Percentiles rank a stretch among this genome's conserved stretches.
These are phyloP conservation scores for Coccomyxa sp. DNA, from an alignment of 139 green algal genomes.

Conservation along the genomic window DNA sequence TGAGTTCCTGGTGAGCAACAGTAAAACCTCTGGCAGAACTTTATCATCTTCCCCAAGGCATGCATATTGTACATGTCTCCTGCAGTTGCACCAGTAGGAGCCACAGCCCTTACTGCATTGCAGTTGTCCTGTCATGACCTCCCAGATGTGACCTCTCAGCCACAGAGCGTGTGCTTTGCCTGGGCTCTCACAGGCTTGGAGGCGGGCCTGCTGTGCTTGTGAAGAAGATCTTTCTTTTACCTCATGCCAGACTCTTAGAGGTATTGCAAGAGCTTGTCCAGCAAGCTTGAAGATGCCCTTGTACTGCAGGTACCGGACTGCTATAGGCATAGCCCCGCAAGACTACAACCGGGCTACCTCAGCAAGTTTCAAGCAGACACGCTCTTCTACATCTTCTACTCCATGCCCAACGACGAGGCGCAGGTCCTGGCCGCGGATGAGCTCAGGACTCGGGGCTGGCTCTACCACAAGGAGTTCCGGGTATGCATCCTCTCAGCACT, in stretches of 20 bases:
- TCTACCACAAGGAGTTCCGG: conserved; percentile 65
- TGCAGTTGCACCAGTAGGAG: not conserved
- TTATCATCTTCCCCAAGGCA: not conserved
- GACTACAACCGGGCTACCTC: conserved; percentile 84
- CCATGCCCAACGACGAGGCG: conserved; percentile 72
- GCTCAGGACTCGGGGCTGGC: conserved; percentile 84
- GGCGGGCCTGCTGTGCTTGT: too few species aligned
- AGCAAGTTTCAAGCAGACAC: conserved; percentile 95
- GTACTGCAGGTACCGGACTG: conserved; percentile 64
- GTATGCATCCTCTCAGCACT: not conserved
- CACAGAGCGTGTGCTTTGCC: not conserved
- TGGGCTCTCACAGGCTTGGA: too few species aligned
- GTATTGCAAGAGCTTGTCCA: too few species aligned
- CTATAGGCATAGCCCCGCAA: conserved; percentile 76
- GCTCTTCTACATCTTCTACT: conserved; percentile 99
- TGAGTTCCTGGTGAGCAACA: conserved; percentile 68
- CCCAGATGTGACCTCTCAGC: not conserved
- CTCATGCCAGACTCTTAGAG: too few species aligned
- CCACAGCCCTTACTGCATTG: not conserved
- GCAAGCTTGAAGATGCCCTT: too few species aligned
- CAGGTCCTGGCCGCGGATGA: conserved; percentile 95
- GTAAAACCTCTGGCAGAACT: not conserved
- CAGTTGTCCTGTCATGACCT: not conserved
- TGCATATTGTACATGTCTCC: not conserved
- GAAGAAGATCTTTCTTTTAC: too few species aligned